Conservation (phyloP, 805 yeast species). For the Pichia nanzhaoensis region DNA sequence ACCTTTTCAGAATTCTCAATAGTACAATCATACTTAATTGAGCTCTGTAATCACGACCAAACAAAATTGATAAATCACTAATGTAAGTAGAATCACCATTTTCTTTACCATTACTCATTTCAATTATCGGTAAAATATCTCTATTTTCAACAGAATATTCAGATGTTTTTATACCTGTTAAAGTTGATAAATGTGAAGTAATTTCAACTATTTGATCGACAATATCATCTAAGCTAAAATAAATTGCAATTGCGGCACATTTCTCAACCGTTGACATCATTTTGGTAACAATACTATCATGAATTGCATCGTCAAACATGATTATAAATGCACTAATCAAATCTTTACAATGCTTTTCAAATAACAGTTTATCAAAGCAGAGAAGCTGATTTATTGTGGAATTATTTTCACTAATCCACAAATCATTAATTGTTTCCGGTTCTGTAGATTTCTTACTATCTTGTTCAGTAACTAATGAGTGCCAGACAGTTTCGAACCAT, state of each 20-base stretch:
- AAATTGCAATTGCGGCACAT: conserved; percentile 68
- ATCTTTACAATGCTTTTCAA: conserved; percentile 54
- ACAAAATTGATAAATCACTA: conserved; percentile 71
- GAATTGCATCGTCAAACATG: conserved; percentile 82
- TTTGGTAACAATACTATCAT: conserved; percentile 81
- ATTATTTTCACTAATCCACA: conserved; percentile 14
- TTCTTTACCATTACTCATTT: conserved; percentile 43
- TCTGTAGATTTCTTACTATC: conserved; percentile 24
- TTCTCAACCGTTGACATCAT: conserved; percentile 86
- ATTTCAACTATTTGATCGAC: conserved; percentile 62
- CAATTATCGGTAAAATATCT: conserved; percentile 40
- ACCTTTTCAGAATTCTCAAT: conserved; percentile 65
- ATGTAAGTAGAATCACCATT: conserved; percentile 56
- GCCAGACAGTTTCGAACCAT: conserved; percentile 88
- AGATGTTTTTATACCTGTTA: conserved; percentile 38
- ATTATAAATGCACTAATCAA: conserved; percentile 67
- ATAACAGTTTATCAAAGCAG: conserved; percentile 67
- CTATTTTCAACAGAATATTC: conserved; percentile 26
- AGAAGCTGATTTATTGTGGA: conserved; percentile 24
- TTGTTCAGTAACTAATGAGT: conserved; percentile 53
- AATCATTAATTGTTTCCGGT: conserved; percentile 1
- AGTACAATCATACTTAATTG: conserved; percentile 83
- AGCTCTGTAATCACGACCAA: conserved; percentile 88
- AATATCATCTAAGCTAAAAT: conserved; percentile 47
- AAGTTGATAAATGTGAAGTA: conserved; percentile 62